Conservation (phyloP, 441 rosid species). For the Aquilaria agallochum region DNA sequence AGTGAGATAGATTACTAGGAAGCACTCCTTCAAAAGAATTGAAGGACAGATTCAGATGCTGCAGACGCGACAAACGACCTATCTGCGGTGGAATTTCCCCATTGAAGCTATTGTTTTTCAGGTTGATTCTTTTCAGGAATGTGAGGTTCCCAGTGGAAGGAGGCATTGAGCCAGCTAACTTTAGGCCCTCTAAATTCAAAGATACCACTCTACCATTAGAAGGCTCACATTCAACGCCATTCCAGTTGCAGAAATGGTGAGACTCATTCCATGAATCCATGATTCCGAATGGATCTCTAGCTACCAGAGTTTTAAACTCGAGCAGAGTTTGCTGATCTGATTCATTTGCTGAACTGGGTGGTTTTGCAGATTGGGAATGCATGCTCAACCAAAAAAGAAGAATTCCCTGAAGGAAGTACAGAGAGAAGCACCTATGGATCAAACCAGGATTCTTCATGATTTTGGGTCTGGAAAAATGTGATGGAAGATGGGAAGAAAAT, state of each 20-base stretch:
- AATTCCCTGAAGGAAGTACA: neutral
- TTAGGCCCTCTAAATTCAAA: neutral
- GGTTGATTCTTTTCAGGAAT: neutral
- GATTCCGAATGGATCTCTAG: no score
- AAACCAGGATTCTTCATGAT: neutral
- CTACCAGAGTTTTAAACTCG: no score
- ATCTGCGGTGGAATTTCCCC: constrained; percentile 2
- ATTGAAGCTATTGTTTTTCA: neutral
- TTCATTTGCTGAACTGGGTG: neutral
- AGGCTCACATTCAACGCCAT: no score
- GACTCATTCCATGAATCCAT: no score
- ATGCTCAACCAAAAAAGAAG: neutral
- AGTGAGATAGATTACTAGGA: no score
- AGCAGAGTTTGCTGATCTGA: no score
- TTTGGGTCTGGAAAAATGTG: neutral
- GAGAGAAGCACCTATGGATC: neutral
- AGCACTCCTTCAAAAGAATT: no score
- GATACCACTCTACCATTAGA: neutral
- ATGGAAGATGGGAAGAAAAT: no score
- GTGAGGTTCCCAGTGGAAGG: constrained; percentile 3
- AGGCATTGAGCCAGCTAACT: neutral
- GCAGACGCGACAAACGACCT: neutral
- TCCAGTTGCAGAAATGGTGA: no score
- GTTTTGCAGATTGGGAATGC: no score
- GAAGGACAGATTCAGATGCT: neutral